These are phyloP conservation scores for Kodamaea derodonti DNA, from an alignment of 1,139 yeast genomes.

Conservation along the genomic window DNA sequence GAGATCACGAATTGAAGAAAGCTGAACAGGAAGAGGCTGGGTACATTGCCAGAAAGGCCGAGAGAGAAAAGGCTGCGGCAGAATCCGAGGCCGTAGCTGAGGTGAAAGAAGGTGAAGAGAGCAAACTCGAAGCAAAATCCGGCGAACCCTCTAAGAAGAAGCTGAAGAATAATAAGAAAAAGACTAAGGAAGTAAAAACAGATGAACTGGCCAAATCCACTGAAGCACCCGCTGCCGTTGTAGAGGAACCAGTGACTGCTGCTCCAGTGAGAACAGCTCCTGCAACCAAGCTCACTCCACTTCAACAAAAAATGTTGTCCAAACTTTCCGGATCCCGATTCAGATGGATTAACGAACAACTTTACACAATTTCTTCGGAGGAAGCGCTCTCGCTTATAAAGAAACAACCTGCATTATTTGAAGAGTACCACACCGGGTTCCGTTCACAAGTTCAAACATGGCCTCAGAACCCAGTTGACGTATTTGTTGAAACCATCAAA, in stretches of 20 bases:
- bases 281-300: slow-evolving; percentile 82
- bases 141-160: slow-evolving; percentile 3
- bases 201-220: background rate
- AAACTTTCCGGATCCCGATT: slow-evolving; percentile 92
- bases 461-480: slow-evolving; percentile 98
- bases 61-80: slow-evolving; percentile 1
- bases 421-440: slow-evolving; percentile 94
- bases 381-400: slow-evolving; percentile 70
- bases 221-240: slow-evolving; percentile 5
- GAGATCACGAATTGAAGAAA: slow-evolving; percentile 19
- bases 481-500: slow-evolving; percentile 71
- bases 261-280: slow-evolving; percentile 22
- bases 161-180: slow-evolving; percentile 10
- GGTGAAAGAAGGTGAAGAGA: slow-evolving; percentile 13
- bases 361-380: slow-evolving; percentile 78
- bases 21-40: slow-evolving; percentile 24
- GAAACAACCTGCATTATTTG: slow-evolving; percentile 84
- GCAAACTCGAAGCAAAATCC: slow-evolving; percentile 8
- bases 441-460: slow-evolving; percentile 90
- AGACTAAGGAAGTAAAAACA: background rate
- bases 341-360: slow-evolving; percentile 95
- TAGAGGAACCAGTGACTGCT: slow-evolving; percentile 2
- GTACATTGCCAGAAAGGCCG: slow-evolving; percentile 13
- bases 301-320: slow-evolving; percentile 94
- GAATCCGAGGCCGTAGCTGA: slow-evolving; percentile 9